Conservation (phyloP, 1,139 yeast species). For the Nakaseomyces kungkrabaensis region DNA sequence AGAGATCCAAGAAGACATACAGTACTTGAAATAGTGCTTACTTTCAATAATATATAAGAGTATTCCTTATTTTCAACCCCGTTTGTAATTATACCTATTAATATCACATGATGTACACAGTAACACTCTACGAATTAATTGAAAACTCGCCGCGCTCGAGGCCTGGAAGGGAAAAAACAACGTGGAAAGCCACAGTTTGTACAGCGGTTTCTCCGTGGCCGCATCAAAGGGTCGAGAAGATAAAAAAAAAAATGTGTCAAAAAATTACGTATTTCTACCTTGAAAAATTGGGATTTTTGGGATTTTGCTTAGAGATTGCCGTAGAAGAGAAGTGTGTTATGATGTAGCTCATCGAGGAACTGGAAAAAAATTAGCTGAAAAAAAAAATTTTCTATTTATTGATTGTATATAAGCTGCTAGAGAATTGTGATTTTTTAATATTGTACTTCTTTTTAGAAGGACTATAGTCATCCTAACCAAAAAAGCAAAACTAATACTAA, state of each 20-base stretch:
- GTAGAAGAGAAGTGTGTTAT: not conserved
- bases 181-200: not conserved
- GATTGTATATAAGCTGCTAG: no score
- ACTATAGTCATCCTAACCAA: not conserved
- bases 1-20: constrained; percentile 54
- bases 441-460: no score
- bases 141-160: not conserved
- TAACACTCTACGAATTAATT: not conserved
- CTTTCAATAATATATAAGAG: no score
- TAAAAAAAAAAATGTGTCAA: not conserved
- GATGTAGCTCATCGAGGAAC: no score
- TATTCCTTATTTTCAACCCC: no score
- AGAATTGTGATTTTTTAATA: no score
- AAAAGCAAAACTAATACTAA: not conserved
- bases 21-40: constrained; percentile 9
- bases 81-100: no score
- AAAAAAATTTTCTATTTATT: no score
- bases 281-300: not conserved
- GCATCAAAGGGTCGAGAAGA: no score
- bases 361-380: no score
- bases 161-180: not conserved
- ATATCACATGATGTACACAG: not conserved
- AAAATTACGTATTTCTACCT: not conserved
- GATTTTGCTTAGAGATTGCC: not conserved
- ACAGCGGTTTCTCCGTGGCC: not conserved